phyloP scores from a whole-genome alignment of 179 eudicot genomes.

The Heliamphora pulchella region DNA sequence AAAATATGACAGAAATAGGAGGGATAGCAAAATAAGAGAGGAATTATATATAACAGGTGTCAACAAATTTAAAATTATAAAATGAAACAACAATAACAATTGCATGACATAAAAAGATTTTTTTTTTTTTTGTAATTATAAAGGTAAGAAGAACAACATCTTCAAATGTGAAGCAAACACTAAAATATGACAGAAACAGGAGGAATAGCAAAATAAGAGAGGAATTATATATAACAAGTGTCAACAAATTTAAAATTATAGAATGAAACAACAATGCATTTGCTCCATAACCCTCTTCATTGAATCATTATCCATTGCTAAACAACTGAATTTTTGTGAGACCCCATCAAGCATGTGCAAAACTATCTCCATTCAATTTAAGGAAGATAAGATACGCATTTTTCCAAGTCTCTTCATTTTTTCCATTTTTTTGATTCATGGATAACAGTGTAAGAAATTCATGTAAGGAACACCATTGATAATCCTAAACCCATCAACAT shows the following conservation, averaged over 20 bases:
- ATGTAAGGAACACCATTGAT: background rate
- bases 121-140: background rate
- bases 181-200: background rate
- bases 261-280: background rate
- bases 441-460: slow-evolving; percentile 3
- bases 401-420: background rate
- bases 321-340: background rate
- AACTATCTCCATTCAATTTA: background rate
- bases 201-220: background rate
- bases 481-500: slow-evolving; percentile 5
- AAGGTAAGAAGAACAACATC: background rate
- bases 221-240: background rate
- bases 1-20: background rate
- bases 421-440: background rate
- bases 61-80: background rate
- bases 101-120: no score
- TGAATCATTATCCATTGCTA: background rate
- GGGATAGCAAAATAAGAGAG: background rate
- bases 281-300: background rate
- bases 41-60: background rate
- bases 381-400: no score
- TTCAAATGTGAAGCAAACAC: background rate
- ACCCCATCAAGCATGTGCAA: background rate
- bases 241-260: background rate
- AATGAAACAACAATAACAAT: background rate